Conservation (phyloP, 2,329 filamentous ascomycete species). For the Coniella lustricola region DNA sequence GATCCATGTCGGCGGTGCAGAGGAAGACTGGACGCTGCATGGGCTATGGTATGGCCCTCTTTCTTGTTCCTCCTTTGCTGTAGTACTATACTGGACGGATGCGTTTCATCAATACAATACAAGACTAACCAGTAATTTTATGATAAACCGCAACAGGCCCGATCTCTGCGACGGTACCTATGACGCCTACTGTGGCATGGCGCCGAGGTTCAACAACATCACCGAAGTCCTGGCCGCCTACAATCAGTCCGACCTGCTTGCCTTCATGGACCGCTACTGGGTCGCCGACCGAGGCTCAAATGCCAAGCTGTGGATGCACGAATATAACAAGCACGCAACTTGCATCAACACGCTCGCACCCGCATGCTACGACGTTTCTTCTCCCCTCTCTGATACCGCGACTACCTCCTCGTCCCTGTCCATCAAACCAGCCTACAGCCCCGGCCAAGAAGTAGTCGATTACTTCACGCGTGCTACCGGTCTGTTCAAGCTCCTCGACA, state of each 20-base stretch:
- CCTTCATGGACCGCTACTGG: slow-evolving; percentile 38
- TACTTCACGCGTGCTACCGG: slow-evolving; percentile 36
- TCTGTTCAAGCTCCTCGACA: slow-evolving; percentile 36
- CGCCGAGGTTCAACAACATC: slow-evolving; percentile 35
- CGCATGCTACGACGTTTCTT: slow-evolving; percentile 57
- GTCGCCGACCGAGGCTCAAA: slow-evolving; percentile 33
- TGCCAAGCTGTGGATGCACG: slow-evolving; percentile 56
- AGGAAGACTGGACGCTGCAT: slow-evolving; percentile 38
- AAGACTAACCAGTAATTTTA: no score
- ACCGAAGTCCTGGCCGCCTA: slow-evolving; percentile 33
- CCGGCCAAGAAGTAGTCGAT: slow-evolving; percentile 37
- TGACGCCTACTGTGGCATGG: slow-evolving; percentile 36
- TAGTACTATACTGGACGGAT: no score
- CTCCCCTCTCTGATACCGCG: no score
- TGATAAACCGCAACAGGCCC: no score
- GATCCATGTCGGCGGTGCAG: slow-evolving; percentile 31
- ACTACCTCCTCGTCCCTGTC: no score
- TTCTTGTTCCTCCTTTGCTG: neutral
- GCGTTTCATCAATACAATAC: no score
- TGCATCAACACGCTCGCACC: slow-evolving; percentile 64
- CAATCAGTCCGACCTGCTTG: slow-evolving; percentile 31
- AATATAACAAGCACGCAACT: slow-evolving; percentile 66
- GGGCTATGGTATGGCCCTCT: slow-evolving; percentile 32
- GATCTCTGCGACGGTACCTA: slow-evolving; percentile 38
- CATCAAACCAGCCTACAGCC: slow-evolving; percentile 18